Evolutionary conservation across 805 yeast genomes (phyloP), one percentile per base, ranked within the genome.

Genomic region (Candida michaelii): DNA sequence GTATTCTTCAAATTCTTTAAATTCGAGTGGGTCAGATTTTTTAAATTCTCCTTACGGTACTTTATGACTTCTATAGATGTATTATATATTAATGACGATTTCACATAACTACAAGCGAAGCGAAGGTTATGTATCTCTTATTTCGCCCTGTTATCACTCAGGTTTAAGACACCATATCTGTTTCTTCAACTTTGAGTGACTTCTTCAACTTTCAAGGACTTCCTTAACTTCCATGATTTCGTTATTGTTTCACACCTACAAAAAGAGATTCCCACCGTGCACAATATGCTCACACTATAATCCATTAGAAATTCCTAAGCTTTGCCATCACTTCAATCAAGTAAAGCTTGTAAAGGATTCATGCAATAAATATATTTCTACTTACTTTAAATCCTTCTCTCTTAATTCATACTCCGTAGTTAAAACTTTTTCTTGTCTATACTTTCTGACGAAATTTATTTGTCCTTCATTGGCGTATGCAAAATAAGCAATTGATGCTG

Each of bases 391-490:
- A 52, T 69, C 74, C 55, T 68, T 68, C 43, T 59, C 65, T 59
- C 76, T 69, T 44, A 74, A 74, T 43, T 59, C 62, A 49, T 69
- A 70, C 30, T 65, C 69, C 40, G 64, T 62, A 42, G 61, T 55
- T 47, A 67, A 62, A 9, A 70, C 56, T 23, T 59, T 60, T 15
- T 55, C 59, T 24, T 56, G 53, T 62, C 76, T 70, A 56, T 58
- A 70, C 29, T 45, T 52, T 51, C 71, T 58, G 46, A 47, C 42
- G 47, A 64, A 59, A 37, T 52, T 51, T 33, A 54, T 39, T 47
- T 66, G 62, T n/a, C 76, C 76, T 38, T 70, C 76, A 27, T 46
- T 48, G 42, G 53, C 54, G 53, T 70, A 69, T 19, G 73, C 73
- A 41, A 42, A 57, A 44, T 58, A 54, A 13, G 69, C 58, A 45